Conservation (phyloP, 768 basidiomycete species). For the Lactarius evosmus region DNA sequence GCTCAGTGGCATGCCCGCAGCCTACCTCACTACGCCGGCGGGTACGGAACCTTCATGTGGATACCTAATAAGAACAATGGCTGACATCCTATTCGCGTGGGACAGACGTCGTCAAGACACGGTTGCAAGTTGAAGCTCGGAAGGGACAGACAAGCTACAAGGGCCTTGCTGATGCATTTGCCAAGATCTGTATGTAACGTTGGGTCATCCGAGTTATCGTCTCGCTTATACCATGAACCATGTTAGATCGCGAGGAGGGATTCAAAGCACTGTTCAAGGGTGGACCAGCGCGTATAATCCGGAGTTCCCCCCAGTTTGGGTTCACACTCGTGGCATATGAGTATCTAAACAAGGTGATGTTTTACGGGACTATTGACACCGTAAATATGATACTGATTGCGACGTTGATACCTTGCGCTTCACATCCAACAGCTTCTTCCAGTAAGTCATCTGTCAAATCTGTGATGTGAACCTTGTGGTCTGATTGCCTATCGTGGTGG, state of each 20-base stretch:
- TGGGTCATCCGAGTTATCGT: background rate
- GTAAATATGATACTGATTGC: background rate
- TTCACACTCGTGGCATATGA: slow-evolving; percentile 86
- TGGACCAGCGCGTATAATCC: slow-evolving; percentile 80
- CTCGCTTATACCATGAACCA: background rate
- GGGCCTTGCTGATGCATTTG: slow-evolving; percentile 84
- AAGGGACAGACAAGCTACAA: slow-evolving; percentile 91
- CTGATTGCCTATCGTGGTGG: slow-evolving; percentile 28
- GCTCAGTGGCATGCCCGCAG: slow-evolving; percentile 93
- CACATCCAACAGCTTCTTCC: slow-evolving; percentile 19
- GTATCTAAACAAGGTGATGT: slow-evolving; percentile 58
- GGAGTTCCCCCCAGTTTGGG: slow-evolving; percentile 92
- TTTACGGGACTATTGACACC: background rate
- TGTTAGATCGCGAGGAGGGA: slow-evolving; percentile 80
- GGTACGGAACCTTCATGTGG: slow-evolving; percentile 44
- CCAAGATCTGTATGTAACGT: slow-evolving; percentile 77
- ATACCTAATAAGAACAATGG: slow-evolving; percentile 7
- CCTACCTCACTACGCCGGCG: slow-evolving; percentile 88
- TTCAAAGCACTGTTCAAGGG: slow-evolving; percentile 90
- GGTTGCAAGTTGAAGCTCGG: slow-evolving; percentile 88
- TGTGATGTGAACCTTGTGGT: slow-evolving; percentile 10
- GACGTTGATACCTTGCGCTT: background rate
- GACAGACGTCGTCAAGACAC: slow-evolving; percentile 94
- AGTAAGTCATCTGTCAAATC: slow-evolving; percentile 14
- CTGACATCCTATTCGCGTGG: slow-evolving; percentile 21